Conservation (phyloP, 2,329 filamentous ascomycete species). For the Talaromyces funiculosus region DNA sequence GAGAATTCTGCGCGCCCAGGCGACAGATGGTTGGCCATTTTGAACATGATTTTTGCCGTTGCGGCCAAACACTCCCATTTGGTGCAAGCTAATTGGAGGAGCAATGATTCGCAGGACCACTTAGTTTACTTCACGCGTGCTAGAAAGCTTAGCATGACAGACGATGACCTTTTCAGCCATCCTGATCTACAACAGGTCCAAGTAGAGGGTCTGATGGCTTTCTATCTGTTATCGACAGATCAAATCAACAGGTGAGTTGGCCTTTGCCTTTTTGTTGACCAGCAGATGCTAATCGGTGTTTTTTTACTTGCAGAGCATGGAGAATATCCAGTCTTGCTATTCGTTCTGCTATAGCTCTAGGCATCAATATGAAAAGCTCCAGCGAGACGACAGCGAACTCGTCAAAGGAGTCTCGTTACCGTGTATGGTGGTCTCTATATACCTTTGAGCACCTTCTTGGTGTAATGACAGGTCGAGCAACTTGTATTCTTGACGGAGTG, state of each 20-base stretch:
- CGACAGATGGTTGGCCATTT: constrained; percentile 40
- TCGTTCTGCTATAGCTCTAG: constrained; percentile 39
- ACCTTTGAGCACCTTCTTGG: constrained; percentile 41
- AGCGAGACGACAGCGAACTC: constrained; percentile 32
- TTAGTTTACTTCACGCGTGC: constrained; percentile 41
- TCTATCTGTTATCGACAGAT: constrained; percentile 38
- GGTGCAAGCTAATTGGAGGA: constrained; percentile 37
- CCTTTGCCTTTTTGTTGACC: too few relatives aligned
- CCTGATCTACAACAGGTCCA: constrained; percentile 44
- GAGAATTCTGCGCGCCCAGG: constrained; percentile 30
- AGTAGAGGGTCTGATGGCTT: constrained; percentile 39
- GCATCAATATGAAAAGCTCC: constrained; percentile 41
- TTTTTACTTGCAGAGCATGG: constrained; percentile 37
- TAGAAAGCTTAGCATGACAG: constrained; percentile 39
- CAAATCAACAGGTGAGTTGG: constrained; percentile 40
- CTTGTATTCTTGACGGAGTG: constrained; percentile 38
- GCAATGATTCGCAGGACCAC: constrained; percentile 37
- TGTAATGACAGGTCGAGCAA: constrained; percentile 43
- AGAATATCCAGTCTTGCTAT: constrained; percentile 38
- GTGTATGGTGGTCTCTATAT: constrained; percentile 44
- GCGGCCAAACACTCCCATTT: constrained; percentile 40
- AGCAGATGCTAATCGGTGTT: not conserved
- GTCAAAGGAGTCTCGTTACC: constrained; percentile 43
- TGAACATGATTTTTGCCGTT: constrained; percentile 45
- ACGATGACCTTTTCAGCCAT: constrained; percentile 38